A percentile compares a stretch with the other conserved stretches of the same genome.
These are phyloP conservation scores for Schwanniomyces occidentalis DNA, from an alignment of 805 yeast species.

Conservation along the genomic window DNA sequence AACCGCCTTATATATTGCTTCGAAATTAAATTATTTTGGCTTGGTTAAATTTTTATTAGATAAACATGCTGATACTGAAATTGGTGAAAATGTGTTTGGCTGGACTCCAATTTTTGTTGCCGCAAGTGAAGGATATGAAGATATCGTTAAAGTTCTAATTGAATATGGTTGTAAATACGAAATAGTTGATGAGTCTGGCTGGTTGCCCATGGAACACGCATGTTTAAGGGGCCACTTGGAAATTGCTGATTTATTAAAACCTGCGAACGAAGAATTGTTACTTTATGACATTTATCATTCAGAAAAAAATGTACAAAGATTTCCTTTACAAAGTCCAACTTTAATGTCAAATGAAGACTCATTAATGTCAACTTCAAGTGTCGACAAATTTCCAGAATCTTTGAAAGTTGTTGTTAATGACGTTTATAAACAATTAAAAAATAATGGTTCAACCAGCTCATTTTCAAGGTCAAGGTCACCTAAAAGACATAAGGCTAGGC, in stretches of 20 bases:
- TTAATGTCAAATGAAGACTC: constrained; percentile 10
- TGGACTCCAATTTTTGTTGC: constrained; percentile 95
- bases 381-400: constrained; percentile 38
- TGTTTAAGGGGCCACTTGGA: constrained; percentile 82
- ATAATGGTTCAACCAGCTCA: constrained; percentile 20
- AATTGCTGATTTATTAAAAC: constrained; percentile 63
- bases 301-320: constrained; percentile 30
- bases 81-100: constrained; percentile 76
- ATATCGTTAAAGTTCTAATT: constrained; percentile 57
- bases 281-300: constrained; percentile 38
- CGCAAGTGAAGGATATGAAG: constrained; percentile 76
- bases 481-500: constrained; percentile 34
- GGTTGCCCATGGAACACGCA: constrained; percentile 98
- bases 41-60: constrained; percentile 57
- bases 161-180: constrained; percentile 54
- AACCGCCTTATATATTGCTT: constrained; percentile 80
- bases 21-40: constrained; percentile 57
- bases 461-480: constrained; percentile 24
- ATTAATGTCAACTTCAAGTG: constrained; percentile 26
- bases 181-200: constrained; percentile 77
- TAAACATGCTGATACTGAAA: constrained; percentile 69
- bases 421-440: constrained; percentile 41
- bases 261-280: constrained; percentile 37
- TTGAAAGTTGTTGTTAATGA: constrained; percentile 32
- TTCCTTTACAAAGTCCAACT: constrained; percentile 11